Evolutionary conservation across 139 green algal species (phyloP), one percentile per base, ranked within the genome.

Genomic region (Ostreobium quekettii): DNA sequence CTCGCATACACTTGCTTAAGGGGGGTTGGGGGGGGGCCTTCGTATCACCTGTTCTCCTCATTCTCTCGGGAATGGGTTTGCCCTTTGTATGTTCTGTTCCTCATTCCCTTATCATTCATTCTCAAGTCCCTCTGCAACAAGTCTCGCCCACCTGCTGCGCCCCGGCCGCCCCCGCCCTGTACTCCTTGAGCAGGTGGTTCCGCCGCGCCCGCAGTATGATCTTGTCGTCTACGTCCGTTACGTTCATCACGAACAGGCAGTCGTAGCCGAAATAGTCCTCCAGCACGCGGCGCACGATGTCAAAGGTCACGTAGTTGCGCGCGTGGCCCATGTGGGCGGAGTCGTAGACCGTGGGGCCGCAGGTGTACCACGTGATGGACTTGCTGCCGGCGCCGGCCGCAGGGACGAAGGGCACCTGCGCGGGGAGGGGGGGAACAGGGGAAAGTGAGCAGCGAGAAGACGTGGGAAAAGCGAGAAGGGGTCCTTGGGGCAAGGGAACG

Each of bases 181-280:
- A 98, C 24, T 80, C 47, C 2, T 77, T 38, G 57, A 98, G 77
- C 64, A 99, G 76, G 72, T 96, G 74, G 65, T 95, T 96, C 1
- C 86, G 73, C 2, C 93, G 78, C 4, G 95, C 95, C 1, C 91
- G 71, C 3, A 91, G 67, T 36, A 99, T 97, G 79, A 99, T 98
- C 78, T 99, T 99, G 80, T 99, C 95, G 70, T 99, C 95, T 38
- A 99, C 90, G 72, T 99, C 95, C 1, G 95, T 99, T n/a, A 99
- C 87, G 76, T 99, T 99, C 94, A 98, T 97, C 26, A 95, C 85
- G 61, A 89, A 96, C 32, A 88, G 76, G 24, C 90, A 71, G 53
- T 92, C 85, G 81, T 96, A 98, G 0, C 88, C 84, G 47, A 98
- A 98, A 73, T 97, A 97, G 74, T 97, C 93, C 70, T 97, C 90